Evolutionary conservation across 306 rosid genomes (phyloP).

Genomic region (Cicer pinnatifidum): DNA sequence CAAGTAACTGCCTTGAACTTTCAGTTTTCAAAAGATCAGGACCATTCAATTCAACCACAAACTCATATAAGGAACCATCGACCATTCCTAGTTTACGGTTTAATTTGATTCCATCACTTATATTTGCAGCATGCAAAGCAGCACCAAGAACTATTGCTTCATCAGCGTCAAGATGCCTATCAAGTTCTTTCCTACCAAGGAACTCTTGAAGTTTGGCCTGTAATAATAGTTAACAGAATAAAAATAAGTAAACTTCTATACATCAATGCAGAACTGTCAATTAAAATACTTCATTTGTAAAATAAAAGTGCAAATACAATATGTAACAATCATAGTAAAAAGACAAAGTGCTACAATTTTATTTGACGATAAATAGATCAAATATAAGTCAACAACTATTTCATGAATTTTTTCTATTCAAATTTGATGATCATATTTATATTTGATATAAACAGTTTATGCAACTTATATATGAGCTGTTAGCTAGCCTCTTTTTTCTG

Average conservation of each 20-base stretch:
- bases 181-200: slow-evolving; percentile 90
- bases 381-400: slow-evolving; percentile 7
- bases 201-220: slow-evolving; percentile 96
- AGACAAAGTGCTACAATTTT: slow-evolving; percentile 19
- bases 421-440: slow-evolving; percentile 8
- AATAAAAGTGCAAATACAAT: slow-evolving; percentile 6
- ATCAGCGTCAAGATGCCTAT: slow-evolving; percentile 97
- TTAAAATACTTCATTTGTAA: slow-evolving; percentile 33
- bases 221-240: slow-evolving; percentile 31
- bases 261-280: background rate
- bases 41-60: slow-evolving; percentile 75
- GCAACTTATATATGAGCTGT: background rate
- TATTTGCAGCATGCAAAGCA: slow-evolving; percentile 86
- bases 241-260: slow-evolving; percentile 14
- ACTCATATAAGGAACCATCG: slow-evolving; percentile 92
- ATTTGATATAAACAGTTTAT: background rate
- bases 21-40: slow-evolving; percentile 77
- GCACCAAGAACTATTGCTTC: slow-evolving; percentile 97
- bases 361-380: slow-evolving; percentile 33
- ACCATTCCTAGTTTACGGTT: slow-evolving; percentile 97
- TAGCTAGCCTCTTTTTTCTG: slow-evolving; percentile 13
- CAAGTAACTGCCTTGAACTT: slow-evolving; percentile 78
- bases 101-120: slow-evolving; percentile 98
- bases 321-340: slow-evolving; percentile 14
- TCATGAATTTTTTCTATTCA: background rate